phyloP scores from a whole-genome alignment of 2,329 filamentous ascomycete genomes.

The Aulographum hederae region DNA sequence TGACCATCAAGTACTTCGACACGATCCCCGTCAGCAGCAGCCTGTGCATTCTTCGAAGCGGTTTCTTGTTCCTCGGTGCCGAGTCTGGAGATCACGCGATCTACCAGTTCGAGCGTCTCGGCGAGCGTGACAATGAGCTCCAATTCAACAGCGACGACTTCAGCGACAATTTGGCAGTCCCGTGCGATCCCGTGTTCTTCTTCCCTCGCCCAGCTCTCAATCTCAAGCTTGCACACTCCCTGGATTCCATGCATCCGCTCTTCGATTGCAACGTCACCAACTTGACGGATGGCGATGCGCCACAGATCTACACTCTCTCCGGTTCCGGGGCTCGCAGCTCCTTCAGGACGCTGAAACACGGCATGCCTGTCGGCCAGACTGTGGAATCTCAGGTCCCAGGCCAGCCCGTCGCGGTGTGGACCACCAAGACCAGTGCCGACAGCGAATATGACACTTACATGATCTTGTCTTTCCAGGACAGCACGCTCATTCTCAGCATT shows the following conservation, averaged over 20 bases:
- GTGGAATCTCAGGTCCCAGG: conserved; percentile 85
- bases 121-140: conserved; percentile 80
- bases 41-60: conserved; percentile 85
- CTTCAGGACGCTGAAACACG: conserved; percentile 84
- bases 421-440: conserved; percentile 63
- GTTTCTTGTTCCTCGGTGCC: conserved; percentile 81
- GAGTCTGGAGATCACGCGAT: conserved; percentile 89
- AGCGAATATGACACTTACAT: conserved; percentile 91
- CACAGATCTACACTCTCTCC: conserved; percentile 87
- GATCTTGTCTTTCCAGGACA: conserved; percentile 79
- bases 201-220: conserved; percentile 64
- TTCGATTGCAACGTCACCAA: conserved; percentile 87
- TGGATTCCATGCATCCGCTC: conserved; percentile 78
- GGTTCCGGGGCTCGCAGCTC: conserved; percentile 77
- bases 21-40: conserved; percentile 78
- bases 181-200: conserved; percentile 63
- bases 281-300: conserved; percentile 77
- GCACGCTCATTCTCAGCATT: conserved; percentile 81
- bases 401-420: conserved; percentile 87
- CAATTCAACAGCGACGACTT: conserved; percentile 75
- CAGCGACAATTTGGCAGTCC: conserved; percentile 38
- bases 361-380: conserved; percentile 81
- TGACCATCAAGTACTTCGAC: conserved; percentile 97
- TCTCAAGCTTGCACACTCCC: conserved; percentile 64
- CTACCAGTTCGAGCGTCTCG: conserved; percentile 94